Evolutionary conservation across 1,139 yeast species (phyloP), one percentile per base, ranked within the genome.

Genomic region (Nadsonia commutata): DNA sequence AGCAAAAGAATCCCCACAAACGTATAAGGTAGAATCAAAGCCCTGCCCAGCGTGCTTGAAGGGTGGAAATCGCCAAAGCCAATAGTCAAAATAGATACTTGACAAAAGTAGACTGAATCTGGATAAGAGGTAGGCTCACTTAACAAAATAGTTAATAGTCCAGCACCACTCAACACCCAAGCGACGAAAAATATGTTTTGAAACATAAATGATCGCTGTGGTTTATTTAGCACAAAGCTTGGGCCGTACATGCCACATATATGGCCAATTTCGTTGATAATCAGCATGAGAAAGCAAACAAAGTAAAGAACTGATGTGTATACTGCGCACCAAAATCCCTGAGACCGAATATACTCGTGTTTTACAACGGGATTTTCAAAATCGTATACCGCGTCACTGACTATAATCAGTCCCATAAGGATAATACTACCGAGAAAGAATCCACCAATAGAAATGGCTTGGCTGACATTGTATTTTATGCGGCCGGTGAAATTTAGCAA

Each of bases 11-110:
- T 75, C 1, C 94, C 95, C 7, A 74, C 62, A 23, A 82, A 59
- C 2, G 90, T 74, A 59, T 76, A 81, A 2, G 80, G 60, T 43
- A 84, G 64, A 1, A 71, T 67, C 49, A 81, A 61, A 0, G 78
- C 78, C 53, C 74, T 72, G 0, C 80, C 70, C 0, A 74, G 74
- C 1, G 68, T 62, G 1, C 70, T 59, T 0, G 50, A 36, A 0
- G 94, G 88, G 0, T 68, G 63, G 31, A 79, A 67, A 53, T 81
- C 93, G 31, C 95, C 95, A 18, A 80, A 65, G 0, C 95, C 95
- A 38, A 85, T 71, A 1, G 95, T 85, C 39, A 82, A 63, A 31
- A 80, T 64, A 0, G 93, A 77, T 0, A 81, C 85, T 18, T 74
- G 71, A 53, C 85, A 77, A 56, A 71, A 83, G 56, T 82, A 84